Conservation (phyloP, 306 rosid species). For the Aeschynomene evenia region DNA sequence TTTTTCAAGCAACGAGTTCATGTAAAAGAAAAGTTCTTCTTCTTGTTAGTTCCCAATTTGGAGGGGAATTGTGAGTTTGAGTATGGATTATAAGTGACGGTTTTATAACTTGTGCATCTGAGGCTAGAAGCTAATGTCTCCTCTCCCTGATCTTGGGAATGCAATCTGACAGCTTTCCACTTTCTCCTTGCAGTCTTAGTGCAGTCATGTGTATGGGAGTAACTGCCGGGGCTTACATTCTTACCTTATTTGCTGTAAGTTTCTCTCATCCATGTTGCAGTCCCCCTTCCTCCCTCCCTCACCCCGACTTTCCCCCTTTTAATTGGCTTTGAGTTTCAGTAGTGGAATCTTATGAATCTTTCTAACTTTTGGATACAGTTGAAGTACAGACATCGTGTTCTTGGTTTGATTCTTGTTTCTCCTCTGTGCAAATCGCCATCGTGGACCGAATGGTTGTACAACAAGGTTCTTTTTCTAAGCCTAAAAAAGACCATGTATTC, state of each 20-base stretch:
- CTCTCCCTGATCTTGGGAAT: conserved; percentile 13
- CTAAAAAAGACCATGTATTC: background rate
- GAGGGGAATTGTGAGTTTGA: background rate
- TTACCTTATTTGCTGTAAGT: conserved; percentile 90
- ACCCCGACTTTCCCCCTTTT: background rate
- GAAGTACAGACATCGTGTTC: conserved; percentile 76
- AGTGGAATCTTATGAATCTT: conserved; percentile 7
- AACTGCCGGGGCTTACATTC: conserved; percentile 93
- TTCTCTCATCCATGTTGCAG: conserved; percentile 10
- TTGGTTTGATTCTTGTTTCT: conserved; percentile 92
- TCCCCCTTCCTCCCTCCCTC: too few species aligned
- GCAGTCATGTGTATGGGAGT: conserved; percentile 99
- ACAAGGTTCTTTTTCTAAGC: conserved; percentile 64
- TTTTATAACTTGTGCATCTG: conserved; percentile 2
- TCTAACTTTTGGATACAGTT: conserved; percentile 58
- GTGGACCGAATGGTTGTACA: conserved; percentile 95
- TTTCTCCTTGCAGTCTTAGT: conserved; percentile 54
- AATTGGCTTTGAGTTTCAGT: background rate
- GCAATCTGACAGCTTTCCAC: conserved; percentile 33
- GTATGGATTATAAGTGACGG: conserved; percentile 15
- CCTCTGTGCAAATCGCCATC: conserved; percentile 85
- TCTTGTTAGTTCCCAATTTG: too few species aligned
- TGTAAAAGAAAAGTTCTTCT: background rate
- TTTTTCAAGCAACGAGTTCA: background rate
- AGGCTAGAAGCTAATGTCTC: conserved; percentile 13